Evolutionary conservation across 805 yeast species (phyloP).

Genomic region (Kuraishia molischiana): DNA sequence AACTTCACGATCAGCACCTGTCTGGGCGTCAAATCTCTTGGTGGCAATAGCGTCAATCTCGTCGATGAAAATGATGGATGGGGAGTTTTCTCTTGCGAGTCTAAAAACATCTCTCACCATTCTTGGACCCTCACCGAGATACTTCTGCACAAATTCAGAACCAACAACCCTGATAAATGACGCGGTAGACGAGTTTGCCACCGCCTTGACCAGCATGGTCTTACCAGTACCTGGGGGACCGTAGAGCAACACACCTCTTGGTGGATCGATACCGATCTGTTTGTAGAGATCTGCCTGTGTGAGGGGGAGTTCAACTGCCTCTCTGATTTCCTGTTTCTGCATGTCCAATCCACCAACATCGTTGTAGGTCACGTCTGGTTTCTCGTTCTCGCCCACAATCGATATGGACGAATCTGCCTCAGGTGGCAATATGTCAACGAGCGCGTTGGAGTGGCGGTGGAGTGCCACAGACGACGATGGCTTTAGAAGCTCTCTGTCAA

Average conservation of each 20-base stretch:
- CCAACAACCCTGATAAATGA: constrained; percentile 95
- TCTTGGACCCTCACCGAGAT: constrained; percentile 98
- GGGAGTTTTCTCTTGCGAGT: constrained; percentile 94
- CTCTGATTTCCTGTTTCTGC: constrained; percentile 98
- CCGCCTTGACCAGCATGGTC: constrained; percentile 98
- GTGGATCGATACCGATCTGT: constrained; percentile 98
- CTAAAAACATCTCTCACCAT: constrained; percentile 99
- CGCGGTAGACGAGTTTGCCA: constrained; percentile 93
- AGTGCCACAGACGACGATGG: constrained; percentile 94
- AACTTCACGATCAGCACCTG: constrained; percentile 99
- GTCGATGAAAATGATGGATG: constrained; percentile 94
- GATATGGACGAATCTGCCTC: constrained; percentile 97
- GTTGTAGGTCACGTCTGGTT: constrained; percentile 87
- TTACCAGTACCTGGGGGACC: constrained; percentile 99
- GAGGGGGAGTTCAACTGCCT: constrained; percentile 94
- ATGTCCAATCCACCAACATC: constrained; percentile 98
- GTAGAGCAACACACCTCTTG: constrained; percentile 91
- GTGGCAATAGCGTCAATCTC: constrained; percentile 99
- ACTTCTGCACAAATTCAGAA: constrained; percentile 96
- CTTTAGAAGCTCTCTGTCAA: constrained; percentile 89
- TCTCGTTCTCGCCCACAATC: constrained; percentile 88
- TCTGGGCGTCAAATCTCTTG: constrained; percentile 97
- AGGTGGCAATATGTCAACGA: constrained; percentile 95
- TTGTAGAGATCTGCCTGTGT: constrained; percentile 93
- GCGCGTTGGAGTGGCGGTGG: constrained; percentile 96